These are phyloP conservation scores for Crithidia thermophila DNA, from an alignment of 208 protist genomes.

Conservation along the genomic window DNA sequence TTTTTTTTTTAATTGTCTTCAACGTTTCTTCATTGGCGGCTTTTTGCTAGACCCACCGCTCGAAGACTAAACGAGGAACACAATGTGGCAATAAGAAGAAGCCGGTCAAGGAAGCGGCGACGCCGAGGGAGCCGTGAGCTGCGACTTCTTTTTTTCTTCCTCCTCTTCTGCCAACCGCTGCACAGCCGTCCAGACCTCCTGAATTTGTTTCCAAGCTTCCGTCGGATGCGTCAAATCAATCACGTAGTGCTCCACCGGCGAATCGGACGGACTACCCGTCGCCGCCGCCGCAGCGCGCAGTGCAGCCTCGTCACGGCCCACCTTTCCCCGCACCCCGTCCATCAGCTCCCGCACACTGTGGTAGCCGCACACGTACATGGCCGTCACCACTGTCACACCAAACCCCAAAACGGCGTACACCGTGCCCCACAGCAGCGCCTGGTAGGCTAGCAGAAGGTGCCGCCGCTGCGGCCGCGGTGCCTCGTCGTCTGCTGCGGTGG, in stretches of 20 bases:
- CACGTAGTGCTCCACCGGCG: constrained; percentile 53
- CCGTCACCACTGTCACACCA: constrained; percentile 27
- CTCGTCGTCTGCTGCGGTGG: neutral
- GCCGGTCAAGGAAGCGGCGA: neutral
- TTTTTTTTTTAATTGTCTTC: too few relatives aligned
- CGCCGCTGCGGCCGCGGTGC: constrained; percentile 10
- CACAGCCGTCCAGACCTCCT: constrained; percentile 60
- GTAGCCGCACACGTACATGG: constrained; percentile 70
- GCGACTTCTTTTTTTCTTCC: neutral
- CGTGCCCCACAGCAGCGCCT: constrained; percentile 72
- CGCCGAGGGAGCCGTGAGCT: neutral
- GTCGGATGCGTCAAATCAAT: constrained; percentile 68
- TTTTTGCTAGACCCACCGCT: too few relatives aligned
- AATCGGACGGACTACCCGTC: neutral
- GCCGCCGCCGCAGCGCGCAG: constrained; percentile 19
- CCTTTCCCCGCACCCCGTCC: constrained; percentile 44
- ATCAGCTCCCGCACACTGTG: constrained; percentile 40
- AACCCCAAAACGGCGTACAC: constrained; percentile 66
- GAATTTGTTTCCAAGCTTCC: constrained; percentile 47
- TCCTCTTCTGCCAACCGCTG: constrained; percentile 27
- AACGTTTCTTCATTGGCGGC: too few relatives aligned
- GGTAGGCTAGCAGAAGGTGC: constrained; percentile 74
- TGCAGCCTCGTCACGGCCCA: constrained; percentile 41
- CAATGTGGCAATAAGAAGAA: neutral
- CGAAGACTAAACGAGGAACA: too few relatives aligned